These are phyloP conservation scores for Coemansia sp. DNA, from an alignment of 371 early-diverging fungal species.

Conservation along the genomic window DNA sequence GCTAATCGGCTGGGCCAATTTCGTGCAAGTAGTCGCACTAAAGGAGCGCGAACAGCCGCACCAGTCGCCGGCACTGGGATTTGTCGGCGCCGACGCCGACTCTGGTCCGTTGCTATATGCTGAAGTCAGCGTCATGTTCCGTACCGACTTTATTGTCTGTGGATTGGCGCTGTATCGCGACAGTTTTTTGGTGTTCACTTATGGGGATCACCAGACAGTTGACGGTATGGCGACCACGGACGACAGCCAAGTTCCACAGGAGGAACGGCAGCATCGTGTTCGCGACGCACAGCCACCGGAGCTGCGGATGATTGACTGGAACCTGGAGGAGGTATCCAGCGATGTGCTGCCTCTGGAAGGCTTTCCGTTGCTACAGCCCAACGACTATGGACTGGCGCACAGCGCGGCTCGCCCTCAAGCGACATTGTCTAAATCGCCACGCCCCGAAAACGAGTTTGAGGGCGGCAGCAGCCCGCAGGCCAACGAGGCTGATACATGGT, in stretches of 20 bases:
- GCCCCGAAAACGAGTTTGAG: slow-evolving; percentile 17
- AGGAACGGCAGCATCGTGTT: slow-evolving; percentile 40
- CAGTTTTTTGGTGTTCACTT: slow-evolving; percentile 75
- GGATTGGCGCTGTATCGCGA: slow-evolving; percentile 85
- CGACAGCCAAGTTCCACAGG: slow-evolving; percentile 32
- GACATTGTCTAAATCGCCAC: slow-evolving; percentile 1
- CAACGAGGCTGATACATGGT: slow-evolving; percentile 56
- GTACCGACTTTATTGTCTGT: slow-evolving; percentile 84
- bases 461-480: slow-evolving; percentile 11
- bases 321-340: slow-evolving; percentile 79
- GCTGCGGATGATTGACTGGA: slow-evolving; percentile 78
- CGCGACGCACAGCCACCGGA: slow-evolving; percentile 76
- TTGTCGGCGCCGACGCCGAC: slow-evolving; percentile 45
- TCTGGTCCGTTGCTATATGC: slow-evolving; percentile 65
- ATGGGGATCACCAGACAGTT: slow-evolving; percentile 56
- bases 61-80: slow-evolving; percentile 8
- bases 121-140: slow-evolving; percentile 77
- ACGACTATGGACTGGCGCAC: slow-evolving; percentile 79
- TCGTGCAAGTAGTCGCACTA: slow-evolving; percentile 79
- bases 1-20: slow-evolving; percentile 92
- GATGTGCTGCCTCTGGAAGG: slow-evolving; percentile 84
- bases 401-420: slow-evolving; percentile 3
- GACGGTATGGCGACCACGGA: slow-evolving; percentile 39
- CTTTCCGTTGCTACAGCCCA: slow-evolving; percentile 82
- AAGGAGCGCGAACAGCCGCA: slow-evolving; percentile 52